Percentiles rank a stretch among this genome's conserved stretches.
Conservation (phyloP, 2,329 filamentous ascomycete species). For the Aspergillus neotritici region DNA sequence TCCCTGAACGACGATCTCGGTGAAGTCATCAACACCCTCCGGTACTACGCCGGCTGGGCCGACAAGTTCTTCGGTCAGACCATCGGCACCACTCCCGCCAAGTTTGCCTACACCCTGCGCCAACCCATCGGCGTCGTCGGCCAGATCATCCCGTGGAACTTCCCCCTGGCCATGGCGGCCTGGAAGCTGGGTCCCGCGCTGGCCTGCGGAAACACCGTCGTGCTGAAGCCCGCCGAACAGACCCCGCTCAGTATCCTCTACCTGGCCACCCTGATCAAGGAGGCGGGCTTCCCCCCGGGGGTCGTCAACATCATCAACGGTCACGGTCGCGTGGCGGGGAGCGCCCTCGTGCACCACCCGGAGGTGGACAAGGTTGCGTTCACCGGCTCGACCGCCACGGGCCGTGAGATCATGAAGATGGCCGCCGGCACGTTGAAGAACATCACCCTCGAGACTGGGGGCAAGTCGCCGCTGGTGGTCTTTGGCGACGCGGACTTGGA, state of each 20-base stretch:
- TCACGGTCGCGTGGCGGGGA: slow-evolving; percentile 26
- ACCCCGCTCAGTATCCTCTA: slow-evolving; percentile 31
- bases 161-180: slow-evolving; percentile 71
- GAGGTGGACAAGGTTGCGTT: slow-evolving; percentile 34
- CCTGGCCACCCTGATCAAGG: slow-evolving; percentile 28
- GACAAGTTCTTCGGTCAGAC: slow-evolving; percentile 90
- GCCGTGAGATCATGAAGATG: slow-evolving; percentile 34
- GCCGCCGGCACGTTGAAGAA: slow-evolving; percentile 32
- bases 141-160: slow-evolving; percentile 89
- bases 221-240: slow-evolving; percentile 32
- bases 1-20: slow-evolving; percentile 62
- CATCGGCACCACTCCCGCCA: slow-evolving; percentile 52
- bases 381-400: slow-evolving; percentile 31
- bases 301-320: slow-evolving; percentile 34
- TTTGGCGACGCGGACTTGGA: slow-evolving; percentile 63
- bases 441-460: slow-evolving; percentile 47
- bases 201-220: slow-evolving; percentile 31
- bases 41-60: slow-evolving; percentile 86
- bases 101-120: slow-evolving; percentile 75
- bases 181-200: slow-evolving; percentile 34
- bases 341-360: slow-evolving; percentile 26
- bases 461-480: slow-evolving; percentile 60
- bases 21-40: slow-evolving; percentile 62
- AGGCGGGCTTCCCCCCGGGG: slow-evolving; percentile 32
- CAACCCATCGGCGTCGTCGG: slow-evolving; percentile 78